These are phyloP conservation scores for Trifolium pratense DNA, from an alignment of 306 rosid species.

Conservation along the genomic window DNA sequence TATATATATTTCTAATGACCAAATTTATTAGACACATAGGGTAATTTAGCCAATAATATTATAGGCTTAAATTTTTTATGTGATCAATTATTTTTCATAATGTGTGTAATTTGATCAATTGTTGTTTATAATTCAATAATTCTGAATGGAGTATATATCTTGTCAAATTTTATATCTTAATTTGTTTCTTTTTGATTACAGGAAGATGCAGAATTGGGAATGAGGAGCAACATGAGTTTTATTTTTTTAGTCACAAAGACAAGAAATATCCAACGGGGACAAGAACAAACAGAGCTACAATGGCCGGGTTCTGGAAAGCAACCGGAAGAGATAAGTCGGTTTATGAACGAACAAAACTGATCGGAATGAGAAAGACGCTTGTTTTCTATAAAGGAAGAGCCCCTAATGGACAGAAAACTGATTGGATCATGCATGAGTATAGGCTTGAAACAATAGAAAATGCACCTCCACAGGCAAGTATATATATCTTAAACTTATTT, in stretches of 20 bases:
- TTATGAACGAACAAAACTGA: constrained; percentile 68
- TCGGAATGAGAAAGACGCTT: constrained; percentile 96
- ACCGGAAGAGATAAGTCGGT: constrained; percentile 95
- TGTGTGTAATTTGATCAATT: too few relatives aligned
- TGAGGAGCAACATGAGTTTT: constrained; percentile 94
- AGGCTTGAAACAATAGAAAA: constrained; percentile 80
- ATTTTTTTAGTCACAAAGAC: constrained; percentile 93
- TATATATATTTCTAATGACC: too few relatives aligned
- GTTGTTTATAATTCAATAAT: too few relatives aligned
- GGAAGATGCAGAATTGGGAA: constrained; percentile 92
- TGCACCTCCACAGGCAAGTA: constrained; percentile 86
- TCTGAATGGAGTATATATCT: too few relatives aligned
- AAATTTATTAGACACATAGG: too few relatives aligned
- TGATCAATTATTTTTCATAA: too few relatives aligned
- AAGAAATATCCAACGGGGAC: constrained; percentile 99
- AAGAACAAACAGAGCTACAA: constrained; percentile 89
- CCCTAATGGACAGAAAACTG: constrained; percentile 89
- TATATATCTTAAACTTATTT: background rate
- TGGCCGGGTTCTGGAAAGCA: constrained; percentile 97
- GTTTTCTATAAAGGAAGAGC: constrained; percentile 96
- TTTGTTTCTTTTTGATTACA: constrained; percentile 27
- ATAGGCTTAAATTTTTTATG: too few relatives aligned
- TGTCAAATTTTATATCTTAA: background rate
- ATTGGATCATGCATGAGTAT: constrained; percentile 98
- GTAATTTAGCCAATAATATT: too few relatives aligned